Evolutionary conservation across 495 filamentous ascomycete genomes (phyloP).

Genomic region (Chaetomidium leptoderma): DNA sequence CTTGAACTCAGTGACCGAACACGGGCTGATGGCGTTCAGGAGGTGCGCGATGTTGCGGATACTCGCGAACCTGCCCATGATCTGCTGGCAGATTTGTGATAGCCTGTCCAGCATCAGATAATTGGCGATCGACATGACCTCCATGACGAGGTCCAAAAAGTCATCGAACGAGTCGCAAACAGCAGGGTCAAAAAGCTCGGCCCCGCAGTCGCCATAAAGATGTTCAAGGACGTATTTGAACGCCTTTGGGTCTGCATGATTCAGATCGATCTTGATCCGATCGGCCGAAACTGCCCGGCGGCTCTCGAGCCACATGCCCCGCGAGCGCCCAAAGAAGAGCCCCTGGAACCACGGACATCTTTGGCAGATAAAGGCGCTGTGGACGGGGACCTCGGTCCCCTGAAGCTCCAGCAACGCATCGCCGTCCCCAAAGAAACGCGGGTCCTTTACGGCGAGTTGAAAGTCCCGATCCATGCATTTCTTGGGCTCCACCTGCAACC

Average conservation of each 20-base stretch:
- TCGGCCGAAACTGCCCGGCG: slow-evolving; percentile 49
- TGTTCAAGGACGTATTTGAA: slow-evolving; percentile 78
- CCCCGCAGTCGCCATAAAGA: slow-evolving; percentile 78
- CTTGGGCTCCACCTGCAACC: slow-evolving; percentile 63
- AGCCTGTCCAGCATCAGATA: slow-evolving; percentile 93
- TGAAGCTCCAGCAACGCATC: slow-evolving; percentile 76
- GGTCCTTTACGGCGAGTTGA: slow-evolving; percentile 58
- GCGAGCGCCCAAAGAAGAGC: slow-evolving; percentile 79
- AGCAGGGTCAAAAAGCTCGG: slow-evolving; percentile 75
- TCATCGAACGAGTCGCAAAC: slow-evolving; percentile 67
- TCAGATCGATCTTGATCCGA: slow-evolving; percentile 69
- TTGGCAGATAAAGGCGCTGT: slow-evolving; percentile 73
- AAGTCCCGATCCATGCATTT: slow-evolving; percentile 64
- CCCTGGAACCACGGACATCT: slow-evolving; percentile 91
- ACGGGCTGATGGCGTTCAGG: slow-evolving; percentile 77
- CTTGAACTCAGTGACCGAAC: slow-evolving; percentile 79
- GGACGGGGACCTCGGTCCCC: slow-evolving; percentile 59
- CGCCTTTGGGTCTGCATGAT: slow-evolving; percentile 64
- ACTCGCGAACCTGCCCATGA: slow-evolving; percentile 83
- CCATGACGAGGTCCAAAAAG: slow-evolving; percentile 83
- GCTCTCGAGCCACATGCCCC: slow-evolving; percentile 73
- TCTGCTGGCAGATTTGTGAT: slow-evolving; percentile 81
- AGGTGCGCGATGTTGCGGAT: slow-evolving; percentile 81
- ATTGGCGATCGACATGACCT: slow-evolving; percentile 84
- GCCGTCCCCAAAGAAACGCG: slow-evolving; percentile 64